Base-by-base conservation (phyloP, 169 alveolate species). In the Cryptosporidium andersoni region DNA sequence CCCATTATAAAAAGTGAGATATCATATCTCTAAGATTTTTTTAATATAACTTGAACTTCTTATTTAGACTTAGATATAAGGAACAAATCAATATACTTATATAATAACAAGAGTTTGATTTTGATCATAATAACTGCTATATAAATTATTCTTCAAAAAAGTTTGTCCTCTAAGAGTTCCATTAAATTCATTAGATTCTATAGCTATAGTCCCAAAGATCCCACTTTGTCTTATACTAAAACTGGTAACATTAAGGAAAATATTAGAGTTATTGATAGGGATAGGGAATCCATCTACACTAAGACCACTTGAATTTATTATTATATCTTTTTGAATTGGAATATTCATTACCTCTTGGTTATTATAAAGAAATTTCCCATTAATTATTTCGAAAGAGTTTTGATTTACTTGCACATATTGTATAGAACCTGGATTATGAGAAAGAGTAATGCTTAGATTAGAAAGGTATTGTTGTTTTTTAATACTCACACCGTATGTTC, bases 381-480 rank as follows among this genome's bases (percentile, higher is more conserved):
- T 74, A 5, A 55, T 43, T 53, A 74, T 42, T 37, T 45, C 60
- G 36, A 58, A 74, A n/a, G 51, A 40, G 6, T 25, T 34, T 7
- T 25, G 64, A 43, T 74, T 74, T 36, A 74, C 60, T 12, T 56
- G 36, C 4, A 55, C 85, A 11, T 74, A 66, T 43, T 74, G 85
- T 56, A 74, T 74, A 7, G 85, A 74, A 2, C 85, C 85, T 9
- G 85, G 85, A 49, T 74, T 74, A 68, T 74, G 85, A 16, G 85
- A 53, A 9, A 74, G 63, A 43, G 14, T 62, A 34, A 74, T 45
- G 55, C 16, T 51, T 3, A 74, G 74, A 34, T 74, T 63, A 12
- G 52, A 43, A 1, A 74, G 58, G n/a, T 66, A 74, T 3, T 52
- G 12, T 55, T 74, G 66, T 45, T 74, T 47, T n/a, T 58, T 2